Evolutionary conservation across 1,139 yeast species (phyloP).

Genomic region (Candida tunisiensis): DNA sequence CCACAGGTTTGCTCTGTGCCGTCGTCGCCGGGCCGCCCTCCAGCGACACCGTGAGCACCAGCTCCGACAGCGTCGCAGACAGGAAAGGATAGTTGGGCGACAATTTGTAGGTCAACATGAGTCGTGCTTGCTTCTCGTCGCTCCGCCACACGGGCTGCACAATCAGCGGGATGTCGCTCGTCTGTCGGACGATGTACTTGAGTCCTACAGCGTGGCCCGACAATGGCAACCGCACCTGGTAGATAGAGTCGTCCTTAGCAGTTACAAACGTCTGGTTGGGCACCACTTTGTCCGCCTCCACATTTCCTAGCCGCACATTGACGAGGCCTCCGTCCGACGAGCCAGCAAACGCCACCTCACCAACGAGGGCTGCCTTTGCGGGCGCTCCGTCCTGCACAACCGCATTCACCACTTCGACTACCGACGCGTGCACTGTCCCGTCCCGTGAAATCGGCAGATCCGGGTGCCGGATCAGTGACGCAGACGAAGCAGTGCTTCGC

Average conservation of each 20-base stretch:
- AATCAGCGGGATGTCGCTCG: slow-evolving; percentile 33
- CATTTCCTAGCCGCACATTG: too few relatives aligned
- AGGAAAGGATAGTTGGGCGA: slow-evolving; percentile 30
- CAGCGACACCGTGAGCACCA: slow-evolving; percentile 45
- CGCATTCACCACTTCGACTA: slow-evolving; percentile 72
- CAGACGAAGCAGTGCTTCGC: neutral
- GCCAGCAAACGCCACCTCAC: slow-evolving; percentile 73
- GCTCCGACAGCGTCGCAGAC: slow-evolving; percentile 31
- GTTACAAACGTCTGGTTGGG: too few relatives aligned
- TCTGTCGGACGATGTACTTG: slow-evolving; percentile 1
- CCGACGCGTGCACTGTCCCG: slow-evolving; percentile 53
- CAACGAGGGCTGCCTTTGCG: slow-evolving; percentile 43
- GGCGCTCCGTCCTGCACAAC: slow-evolving; percentile 49
- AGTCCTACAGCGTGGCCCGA: slow-evolving; percentile 3
- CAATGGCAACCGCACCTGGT: too few relatives aligned
- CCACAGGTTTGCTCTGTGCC: slow-evolving; percentile 83
- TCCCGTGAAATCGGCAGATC: slow-evolving; percentile 35
- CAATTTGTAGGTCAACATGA: slow-evolving; percentile 55
- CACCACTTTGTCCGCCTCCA: too few relatives aligned
- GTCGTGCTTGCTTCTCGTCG: slow-evolving; percentile 70
- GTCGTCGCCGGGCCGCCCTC: slow-evolving; percentile 34
- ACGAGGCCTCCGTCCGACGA: too few relatives aligned
- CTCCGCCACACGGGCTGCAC: slow-evolving; percentile 80
- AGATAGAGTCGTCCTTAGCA: too few relatives aligned
- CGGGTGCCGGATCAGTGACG: slow-evolving; percentile 29